Percentiles rank a stretch among this genome's conserved stretches.
Conservation (phyloP, 2,329 filamentous ascomycete species). For the Colletotrichum chlorophyti region DNA sequence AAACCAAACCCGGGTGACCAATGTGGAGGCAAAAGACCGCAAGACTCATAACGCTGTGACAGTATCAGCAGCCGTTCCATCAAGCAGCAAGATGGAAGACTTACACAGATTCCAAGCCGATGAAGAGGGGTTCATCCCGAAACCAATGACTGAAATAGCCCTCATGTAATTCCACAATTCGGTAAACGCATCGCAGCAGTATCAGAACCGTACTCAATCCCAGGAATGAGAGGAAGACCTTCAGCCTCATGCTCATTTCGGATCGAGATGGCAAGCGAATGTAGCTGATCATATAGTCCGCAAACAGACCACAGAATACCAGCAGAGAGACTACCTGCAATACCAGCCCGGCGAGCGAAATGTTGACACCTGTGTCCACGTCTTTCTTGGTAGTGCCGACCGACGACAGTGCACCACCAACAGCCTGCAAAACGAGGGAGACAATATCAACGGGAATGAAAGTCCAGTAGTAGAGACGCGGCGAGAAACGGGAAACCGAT, state of each 20-base stretch:
- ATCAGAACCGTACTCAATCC: slow-evolving; percentile 60
- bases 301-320: slow-evolving; percentile 50
- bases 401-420: slow-evolving; percentile 54
- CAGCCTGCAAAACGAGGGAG: slow-evolving; percentile 58
- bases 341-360: slow-evolving; percentile 57
- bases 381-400: slow-evolving; percentile 39
- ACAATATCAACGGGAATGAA: slow-evolving; percentile 58
- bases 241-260: slow-evolving; percentile 43
- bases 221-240: slow-evolving; percentile 56
- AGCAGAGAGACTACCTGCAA: slow-evolving; percentile 58
- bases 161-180: slow-evolving; percentile 63
- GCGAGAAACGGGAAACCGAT: slow-evolving; percentile 37
- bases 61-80: neutral
- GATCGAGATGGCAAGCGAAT: slow-evolving; percentile 34
- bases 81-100: neutral
- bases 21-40: slow-evolving; percentile 10
- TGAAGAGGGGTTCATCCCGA: slow-evolving; percentile 48
- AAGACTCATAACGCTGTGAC: slow-evolving; percentile 7
- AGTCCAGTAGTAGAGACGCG: slow-evolving; percentile 39
- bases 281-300: slow-evolving; percentile 46
- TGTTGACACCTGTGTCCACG: slow-evolving; percentile 48
- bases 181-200: slow-evolving; percentile 63
- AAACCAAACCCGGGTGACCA: slow-evolving; percentile 19
- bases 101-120: slow-evolving; percentile 48
- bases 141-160: slow-evolving; percentile 61